Percentiles rank a stretch among this genome's conserved stretches.
Conservation (phyloP, 2,329 filamentous ascomycete genomes). For the Anisogramma anomala region DNA sequence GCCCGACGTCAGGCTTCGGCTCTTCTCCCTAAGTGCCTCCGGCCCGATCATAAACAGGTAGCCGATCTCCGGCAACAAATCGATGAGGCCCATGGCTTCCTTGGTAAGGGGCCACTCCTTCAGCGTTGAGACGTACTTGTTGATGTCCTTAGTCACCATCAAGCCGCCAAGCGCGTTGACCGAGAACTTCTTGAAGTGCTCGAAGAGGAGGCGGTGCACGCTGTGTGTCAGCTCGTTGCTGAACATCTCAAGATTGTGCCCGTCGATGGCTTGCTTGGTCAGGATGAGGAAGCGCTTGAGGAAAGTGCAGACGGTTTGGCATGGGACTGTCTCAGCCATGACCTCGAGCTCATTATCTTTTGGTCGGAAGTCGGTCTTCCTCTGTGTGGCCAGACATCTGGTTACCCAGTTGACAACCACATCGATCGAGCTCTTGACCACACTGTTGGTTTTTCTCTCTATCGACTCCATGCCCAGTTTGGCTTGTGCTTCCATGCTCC, state of each 20-base stretch:
- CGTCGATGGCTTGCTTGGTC: conserved; percentile 60
- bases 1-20: conserved; percentile 43
- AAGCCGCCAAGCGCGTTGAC: conserved; percentile 88
- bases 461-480: conserved; percentile 62
- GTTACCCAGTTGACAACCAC: conserved; percentile 66
- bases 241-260: conserved; percentile 72
- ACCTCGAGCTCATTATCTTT: conserved; percentile 58
- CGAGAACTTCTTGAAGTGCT: conserved; percentile 88
- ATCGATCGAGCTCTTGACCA: conserved; percentile 46
- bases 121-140: conserved; percentile 79
- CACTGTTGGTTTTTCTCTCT: conserved; percentile 66
- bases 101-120: conserved; percentile 68
- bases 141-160: conserved; percentile 93
- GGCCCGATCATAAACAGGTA: conserved; percentile 90
- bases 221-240: conserved; percentile 73
- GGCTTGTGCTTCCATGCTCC: conserved; percentile 78
- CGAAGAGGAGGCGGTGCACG: conserved; percentile 67
- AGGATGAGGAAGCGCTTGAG: conserved; percentile 54
- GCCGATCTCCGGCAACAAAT: conserved; percentile 84
- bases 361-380: conserved; percentile 84
- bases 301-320: conserved; percentile 70
- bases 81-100: conserved; percentile 58
- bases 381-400: conserved; percentile 63
- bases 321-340: conserved; percentile 69
- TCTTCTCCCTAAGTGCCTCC: conserved; percentile 62